These are phyloP conservation scores for Plantago rigida DNA, from an alignment of 305 asterid genomes.

Conservation along the genomic window DNA sequence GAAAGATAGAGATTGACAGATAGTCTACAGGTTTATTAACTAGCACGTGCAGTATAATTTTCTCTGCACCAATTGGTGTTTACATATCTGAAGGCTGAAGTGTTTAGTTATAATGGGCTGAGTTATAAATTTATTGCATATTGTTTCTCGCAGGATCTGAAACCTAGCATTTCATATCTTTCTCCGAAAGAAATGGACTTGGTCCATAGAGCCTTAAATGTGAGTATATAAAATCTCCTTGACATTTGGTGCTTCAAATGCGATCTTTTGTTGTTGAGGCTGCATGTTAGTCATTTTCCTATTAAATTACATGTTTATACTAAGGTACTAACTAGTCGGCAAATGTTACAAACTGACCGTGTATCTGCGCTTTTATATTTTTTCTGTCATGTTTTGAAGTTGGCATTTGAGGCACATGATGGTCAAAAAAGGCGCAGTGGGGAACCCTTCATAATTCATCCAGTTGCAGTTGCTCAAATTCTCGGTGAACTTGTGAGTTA, in stretches of 20 bases:
- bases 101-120: too few relatives aligned
- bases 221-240: conserved; percentile 35
- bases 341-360: too few relatives aligned
- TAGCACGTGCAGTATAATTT: not conserved
- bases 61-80: not conserved
- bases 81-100: not conserved
- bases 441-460: conserved; percentile 87
- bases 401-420: conserved; percentile 92
- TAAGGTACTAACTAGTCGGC: too few relatives aligned
- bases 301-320: not conserved
- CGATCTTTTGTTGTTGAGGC: not conserved
- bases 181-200: conserved; percentile 57
- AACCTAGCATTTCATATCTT: conserved; percentile 70
- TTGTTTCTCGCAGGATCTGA: conserved; percentile 54
- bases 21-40: not conserved
- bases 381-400: conserved; percentile 32
- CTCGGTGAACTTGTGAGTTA: conserved; percentile 80
- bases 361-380: not conserved
- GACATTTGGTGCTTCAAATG: not conserved
- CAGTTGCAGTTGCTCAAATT: conserved; percentile 92
- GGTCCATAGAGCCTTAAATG: conserved; percentile 62
- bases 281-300: conserved; percentile 1
- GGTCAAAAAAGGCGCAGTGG: conserved; percentile 97
- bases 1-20: not conserved
- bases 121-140: not conserved